phyloP scores from a whole-genome alignment of 2,329 filamentous ascomycete species.

The Dactylonectria macrodidyma region DNA sequence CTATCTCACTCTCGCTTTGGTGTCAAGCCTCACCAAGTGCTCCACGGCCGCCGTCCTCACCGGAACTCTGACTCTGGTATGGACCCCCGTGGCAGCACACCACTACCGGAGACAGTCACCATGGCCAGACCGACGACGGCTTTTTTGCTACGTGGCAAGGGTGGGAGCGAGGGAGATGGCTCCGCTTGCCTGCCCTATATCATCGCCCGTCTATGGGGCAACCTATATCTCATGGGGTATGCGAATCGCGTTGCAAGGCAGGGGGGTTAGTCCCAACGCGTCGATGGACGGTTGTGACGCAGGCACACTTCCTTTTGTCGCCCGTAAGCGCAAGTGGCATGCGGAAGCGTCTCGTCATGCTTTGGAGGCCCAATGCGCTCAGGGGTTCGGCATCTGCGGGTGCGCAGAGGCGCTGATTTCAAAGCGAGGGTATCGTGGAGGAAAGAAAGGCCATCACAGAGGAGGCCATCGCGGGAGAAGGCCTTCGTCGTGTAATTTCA shows the following conservation, averaged over 20 bases:
- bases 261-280: conserved; percentile 13
- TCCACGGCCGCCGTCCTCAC: conserved; percentile 11
- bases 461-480: neutral
- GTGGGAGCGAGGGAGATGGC: neutral
- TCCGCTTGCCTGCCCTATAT: conserved; percentile 20
- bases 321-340: conserved; percentile 9
- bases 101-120: conserved; percentile 12
- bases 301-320: neutral
- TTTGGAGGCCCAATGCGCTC: conserved; percentile 1
- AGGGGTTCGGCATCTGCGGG: neutral
- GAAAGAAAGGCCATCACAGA: neutral
- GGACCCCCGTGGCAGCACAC: conserved; percentile 1
- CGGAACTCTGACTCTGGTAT: conserved; percentile 11
- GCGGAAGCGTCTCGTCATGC: conserved; percentile 11
- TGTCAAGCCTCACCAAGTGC: conserved; percentile 9
- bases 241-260: conserved; percentile 17
- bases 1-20: neutral
- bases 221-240: conserved; percentile 28
- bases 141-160: conserved; percentile 28
- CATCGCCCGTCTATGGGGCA: conserved; percentile 16
- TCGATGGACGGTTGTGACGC: conserved; percentile 3
- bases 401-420: neutral
- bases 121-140: conserved; percentile 5
- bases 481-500: conserved; percentile 16
- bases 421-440: conserved; percentile 4